Evolutionary conservation across 768 basidiomycete genomes (phyloP), one percentile per base, ranked within the genome.

Genomic region (Megacollybia marginata): DNA sequence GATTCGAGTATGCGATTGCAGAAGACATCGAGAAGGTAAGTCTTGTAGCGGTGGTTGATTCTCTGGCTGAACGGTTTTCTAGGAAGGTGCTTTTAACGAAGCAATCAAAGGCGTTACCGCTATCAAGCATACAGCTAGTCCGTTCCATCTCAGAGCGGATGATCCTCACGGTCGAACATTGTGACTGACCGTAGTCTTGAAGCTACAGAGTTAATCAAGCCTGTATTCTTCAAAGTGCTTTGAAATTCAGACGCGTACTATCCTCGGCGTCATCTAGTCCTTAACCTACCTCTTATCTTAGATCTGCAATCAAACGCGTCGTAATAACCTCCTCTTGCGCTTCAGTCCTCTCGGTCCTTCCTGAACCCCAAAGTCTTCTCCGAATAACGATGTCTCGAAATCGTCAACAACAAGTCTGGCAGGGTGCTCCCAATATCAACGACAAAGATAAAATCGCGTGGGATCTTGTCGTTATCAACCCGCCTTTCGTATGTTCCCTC

Each of bases 1-100:
- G 77, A n/a, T n/a, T n/a, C n/a, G n/a, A n/a, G n/a, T n/a, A n/a
- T n/a, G n/a, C n/a, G n/a, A n/a, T n/a, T n/a, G 79, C 84, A 2
- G 71, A 74, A 48, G 82, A 85, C 52, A 78, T 85, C 54, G 69
- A 69, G 5, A 59, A 70, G 65, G 78, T 78, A 42, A 46, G n/a
- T n/a, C n/a, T n/a, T n/a, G n/a, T n/a, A n/a, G n/a, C n/a, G n/a
- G n/a, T n/a, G n/a, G n/a, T n/a, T n/a, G n/a, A n/a, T n/a, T n/a
- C n/a, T n/a, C n/a, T n/a, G n/a, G n/a, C n/a, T n/a, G n/a, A n/a
- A n/a, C n/a, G n/a, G n/a, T n/a, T n/a, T n/a, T n/a, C n/a, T n/a
- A n/a, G n/a, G n/a, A n/a, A n/a, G n/a, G n/a, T n/a, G n/a, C n/a
- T n/a, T n/a, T n/a, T n/a, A n/a, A n/a, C n/a, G n/a, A n/a, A n/a